Conservation (phyloP, 768 basidiomycete genomes). For the Tubosaeta brunneosetosa region DNA sequence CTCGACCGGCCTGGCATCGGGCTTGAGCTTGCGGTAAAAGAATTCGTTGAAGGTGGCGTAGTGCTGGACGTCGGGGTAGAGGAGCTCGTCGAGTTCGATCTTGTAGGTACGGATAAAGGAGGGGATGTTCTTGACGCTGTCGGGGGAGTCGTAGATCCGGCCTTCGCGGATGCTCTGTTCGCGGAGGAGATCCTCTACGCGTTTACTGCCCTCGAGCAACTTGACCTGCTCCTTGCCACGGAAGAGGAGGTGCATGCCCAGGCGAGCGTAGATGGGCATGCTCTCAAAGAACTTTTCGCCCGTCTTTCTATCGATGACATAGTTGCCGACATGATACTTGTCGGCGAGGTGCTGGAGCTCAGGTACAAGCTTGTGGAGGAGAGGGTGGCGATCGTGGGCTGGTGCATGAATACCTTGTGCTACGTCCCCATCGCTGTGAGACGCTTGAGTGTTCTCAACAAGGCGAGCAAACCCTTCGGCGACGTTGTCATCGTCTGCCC, state of each 20-base stretch:
- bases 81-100: constrained; percentile 55
- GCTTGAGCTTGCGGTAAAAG: constrained; percentile 59
- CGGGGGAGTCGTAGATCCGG: constrained; percentile 48
- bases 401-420: constrained; percentile 30
- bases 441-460: constrained; percentile 15
- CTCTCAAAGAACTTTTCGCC: constrained; percentile 59
- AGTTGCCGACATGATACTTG: constrained; percentile 57
- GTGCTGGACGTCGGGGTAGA: constrained; percentile 52
- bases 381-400: constrained; percentile 31
- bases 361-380: constrained; percentile 48
- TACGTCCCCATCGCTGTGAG: constrained; percentile 12
- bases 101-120: constrained; percentile 54
- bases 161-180: constrained; percentile 58
- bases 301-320: constrained; percentile 44
- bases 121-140: constrained; percentile 48
- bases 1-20: constrained; percentile 57
- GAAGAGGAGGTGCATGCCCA: constrained; percentile 77
- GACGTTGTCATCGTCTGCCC: constrained; percentile 16
- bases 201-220: constrained; percentile 42
- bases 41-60: constrained; percentile 78
- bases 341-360: constrained; percentile 51
- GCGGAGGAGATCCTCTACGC: constrained; percentile 46
- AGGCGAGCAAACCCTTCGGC: constrained; percentile 19
- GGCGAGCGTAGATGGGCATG: constrained; percentile 68
- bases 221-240: constrained; percentile 49